Evolutionary conservation across 768 basidiomycete genomes (phyloP), one percentile per base, ranked within the genome.

Genomic region (Auricularia auricula-judae): DNA sequence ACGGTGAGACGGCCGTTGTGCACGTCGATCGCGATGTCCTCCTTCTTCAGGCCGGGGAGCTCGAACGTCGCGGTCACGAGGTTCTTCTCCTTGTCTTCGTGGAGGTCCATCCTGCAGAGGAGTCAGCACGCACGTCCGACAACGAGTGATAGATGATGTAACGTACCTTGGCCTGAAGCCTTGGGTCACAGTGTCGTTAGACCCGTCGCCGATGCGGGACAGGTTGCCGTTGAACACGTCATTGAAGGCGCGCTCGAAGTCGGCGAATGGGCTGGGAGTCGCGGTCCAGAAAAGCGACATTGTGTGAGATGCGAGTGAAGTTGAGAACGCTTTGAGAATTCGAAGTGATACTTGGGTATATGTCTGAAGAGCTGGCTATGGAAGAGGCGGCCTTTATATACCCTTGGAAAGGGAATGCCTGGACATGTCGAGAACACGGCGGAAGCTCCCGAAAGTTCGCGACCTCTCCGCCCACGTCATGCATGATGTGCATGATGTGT

Each of bases 41-140:
- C 78, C 63, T 81, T 80, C 63, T 76, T 80, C 62, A 84, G 70
- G 11, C 84, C 83, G 3, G 84, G 85, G 1, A 84, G 72, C 68
- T 85, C 85, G 64, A 86, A 82, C 4, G 78, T 78, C 10, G 81
- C 82, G 1, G 79, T 82, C 33, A 84, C 77, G 23, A 68, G 65
- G 66, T 79, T 78, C 18, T 70, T 68, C 1, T 77, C 74, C 16
- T 74, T 66, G 62, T 78, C 74, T 69, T 83, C 81, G 62, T 79
- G 74, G 2, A 85, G 63, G 66, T 85, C 78, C 75, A 84, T 68
- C 36, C 66, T 67, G 56, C 47, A 21, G 34, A 18, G 23, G 12
- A 35, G 56, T 59, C 34, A 59, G 56, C 11, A 29, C 11, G 23
- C 16, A 8, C 4, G 10, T 3, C 14, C 29, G 23, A 29, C 2